phyloP scores from a whole-genome alignment of 768 basidiomycete genomes.

The Roridomyces roridus region DNA sequence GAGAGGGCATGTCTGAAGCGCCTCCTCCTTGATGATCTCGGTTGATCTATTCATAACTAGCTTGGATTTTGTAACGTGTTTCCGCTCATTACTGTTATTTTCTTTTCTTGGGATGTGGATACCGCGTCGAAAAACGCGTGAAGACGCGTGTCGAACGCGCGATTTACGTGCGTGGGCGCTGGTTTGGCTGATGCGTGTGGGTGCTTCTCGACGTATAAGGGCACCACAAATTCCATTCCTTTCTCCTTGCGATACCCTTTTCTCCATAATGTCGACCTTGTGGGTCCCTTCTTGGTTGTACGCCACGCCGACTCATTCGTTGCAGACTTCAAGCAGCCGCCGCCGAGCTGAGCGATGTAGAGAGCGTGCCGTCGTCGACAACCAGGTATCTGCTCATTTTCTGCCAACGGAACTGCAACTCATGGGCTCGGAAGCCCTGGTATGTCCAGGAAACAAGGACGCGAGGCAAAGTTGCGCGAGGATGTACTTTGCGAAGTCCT shows the following conservation, averaged over 20 bases:
- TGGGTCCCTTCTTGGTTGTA: neutral
- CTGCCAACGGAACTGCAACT: neutral
- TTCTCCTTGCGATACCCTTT: no score
- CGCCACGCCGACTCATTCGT: neutral
- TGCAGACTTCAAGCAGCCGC: neutral
- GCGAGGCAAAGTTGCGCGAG: slow-evolving; percentile 57
- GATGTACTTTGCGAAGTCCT: slow-evolving; percentile 61
- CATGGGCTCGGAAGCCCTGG: neutral
- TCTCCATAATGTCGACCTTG: neutral
- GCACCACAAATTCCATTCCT: neutral
- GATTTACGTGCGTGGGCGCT: slow-evolving; percentile 16
- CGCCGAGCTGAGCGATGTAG: neutral
- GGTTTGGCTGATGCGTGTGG: neutral
- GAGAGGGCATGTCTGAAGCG: slow-evolving; percentile 53
- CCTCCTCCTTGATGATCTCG: slow-evolving; percentile 20
- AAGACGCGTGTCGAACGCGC: slow-evolving; percentile 18
- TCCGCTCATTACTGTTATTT: slow-evolving; percentile 4
- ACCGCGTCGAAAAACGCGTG: no score
- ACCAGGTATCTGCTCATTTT: no score
- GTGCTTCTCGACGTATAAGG: neutral
- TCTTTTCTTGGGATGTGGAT: neutral
- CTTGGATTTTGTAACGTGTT: slow-evolving; percentile 12
- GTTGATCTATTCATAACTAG: slow-evolving; percentile 1
- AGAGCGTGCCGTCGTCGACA: neutral
- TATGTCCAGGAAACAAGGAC: slow-evolving; percentile 40